Percentiles rank a stretch among this genome's conserved stretches.
Evolutionary conservation across 2,329 filamentous ascomycete genomes (phyloP).

Genomic region (Aspergillus glaucus): DNA sequence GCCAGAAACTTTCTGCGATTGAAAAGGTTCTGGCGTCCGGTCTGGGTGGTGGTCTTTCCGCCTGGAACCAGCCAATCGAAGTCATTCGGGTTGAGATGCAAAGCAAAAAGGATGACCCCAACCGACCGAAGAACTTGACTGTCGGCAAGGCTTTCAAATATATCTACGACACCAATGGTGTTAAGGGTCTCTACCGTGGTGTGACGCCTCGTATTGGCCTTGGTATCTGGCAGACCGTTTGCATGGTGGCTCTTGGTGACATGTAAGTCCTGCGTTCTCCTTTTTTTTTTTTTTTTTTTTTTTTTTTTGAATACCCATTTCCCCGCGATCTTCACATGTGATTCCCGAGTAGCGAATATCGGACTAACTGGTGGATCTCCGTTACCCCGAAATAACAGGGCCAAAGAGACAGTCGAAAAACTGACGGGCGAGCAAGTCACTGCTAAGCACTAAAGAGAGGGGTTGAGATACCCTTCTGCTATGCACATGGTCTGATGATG

Average conservation of each 20-base stretch:
- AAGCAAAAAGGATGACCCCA: conserved; percentile 96
- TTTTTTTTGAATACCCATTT: too few species aligned
- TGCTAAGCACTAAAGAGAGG: conserved; percentile 55
- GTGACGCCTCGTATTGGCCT: conserved; percentile 91
- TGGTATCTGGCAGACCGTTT: conserved; percentile 97
- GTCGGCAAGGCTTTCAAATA: conserved; percentile 76
- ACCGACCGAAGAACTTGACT: conserved; percentile 98
- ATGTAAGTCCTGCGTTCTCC: conserved; percentile 58
- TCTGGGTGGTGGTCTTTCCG: conserved; percentile 86
- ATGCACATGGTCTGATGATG: conserved; percentile 9
- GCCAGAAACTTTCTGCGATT: conserved; percentile 66
- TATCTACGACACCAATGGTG: conserved; percentile 82
- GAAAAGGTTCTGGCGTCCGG: conserved; percentile 88
- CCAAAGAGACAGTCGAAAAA: conserved; percentile 61
- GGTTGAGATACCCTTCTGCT: conserved; percentile 35
- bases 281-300: not conserved
- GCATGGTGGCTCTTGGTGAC: conserved; percentile 98
- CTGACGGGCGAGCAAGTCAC: conserved; percentile 58
- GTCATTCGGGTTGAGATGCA: conserved; percentile 99
- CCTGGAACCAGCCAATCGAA: conserved; percentile 99
- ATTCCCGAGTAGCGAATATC: conserved; percentile 13
- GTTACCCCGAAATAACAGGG: conserved; percentile 38
- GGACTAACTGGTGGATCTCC: conserved; percentile 26
- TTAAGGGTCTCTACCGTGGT: conserved; percentile 91
- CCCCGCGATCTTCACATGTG: conserved; percentile 17